Evolutionary conservation across 352 stramenopile genomes (phyloP).

Genomic region (Globisporangium parvum): DNA sequence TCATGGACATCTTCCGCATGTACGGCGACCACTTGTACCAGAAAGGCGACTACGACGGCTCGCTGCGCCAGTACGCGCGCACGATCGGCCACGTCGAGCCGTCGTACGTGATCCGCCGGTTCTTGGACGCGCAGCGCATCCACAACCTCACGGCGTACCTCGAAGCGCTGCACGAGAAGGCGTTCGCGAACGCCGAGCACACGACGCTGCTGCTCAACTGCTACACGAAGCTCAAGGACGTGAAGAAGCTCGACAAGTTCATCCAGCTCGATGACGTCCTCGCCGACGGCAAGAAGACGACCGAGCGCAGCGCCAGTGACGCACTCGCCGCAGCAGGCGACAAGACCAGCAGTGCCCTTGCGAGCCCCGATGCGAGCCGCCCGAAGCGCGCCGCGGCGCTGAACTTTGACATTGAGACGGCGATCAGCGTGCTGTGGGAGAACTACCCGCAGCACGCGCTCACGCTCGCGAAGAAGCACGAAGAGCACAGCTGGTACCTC

Average conservation of each 20-base stretch:
- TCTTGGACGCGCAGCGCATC: constrained; percentile 96
- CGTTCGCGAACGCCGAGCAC: constrained; percentile 88
- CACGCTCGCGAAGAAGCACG: constrained; percentile 85
- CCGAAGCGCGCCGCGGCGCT: constrained; percentile 22
- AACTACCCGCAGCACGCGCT: constrained; percentile 90
- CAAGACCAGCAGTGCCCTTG: not conserved
- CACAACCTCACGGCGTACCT: constrained; percentile 96
- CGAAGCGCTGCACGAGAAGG: constrained; percentile 90
- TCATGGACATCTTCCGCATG: constrained; percentile 95
- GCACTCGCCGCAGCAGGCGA: not conserved
- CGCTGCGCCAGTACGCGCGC: constrained; percentile 95
- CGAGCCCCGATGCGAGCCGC: not conserved
- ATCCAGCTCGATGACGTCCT: constrained; percentile 82
- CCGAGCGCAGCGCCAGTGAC: not conserved
- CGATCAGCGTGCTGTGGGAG: constrained; percentile 89
- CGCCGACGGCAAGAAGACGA: constrained; percentile 31
- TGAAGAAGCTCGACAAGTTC: constrained; percentile 91
- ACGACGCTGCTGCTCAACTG: constrained; percentile 94
- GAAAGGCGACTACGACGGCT: constrained; percentile 94
- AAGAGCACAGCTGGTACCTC: constrained; percentile 90
- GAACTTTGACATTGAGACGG: constrained; percentile 91
- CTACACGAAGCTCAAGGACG: constrained; percentile 93
- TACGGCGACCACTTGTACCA: constrained; percentile 98
- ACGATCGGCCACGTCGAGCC: constrained; percentile 97
- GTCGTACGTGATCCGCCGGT: constrained; percentile 97